Evolutionary conservation across 1,139 yeast genomes (phyloP).

Genomic region (Spathaspora sp.): DNA sequence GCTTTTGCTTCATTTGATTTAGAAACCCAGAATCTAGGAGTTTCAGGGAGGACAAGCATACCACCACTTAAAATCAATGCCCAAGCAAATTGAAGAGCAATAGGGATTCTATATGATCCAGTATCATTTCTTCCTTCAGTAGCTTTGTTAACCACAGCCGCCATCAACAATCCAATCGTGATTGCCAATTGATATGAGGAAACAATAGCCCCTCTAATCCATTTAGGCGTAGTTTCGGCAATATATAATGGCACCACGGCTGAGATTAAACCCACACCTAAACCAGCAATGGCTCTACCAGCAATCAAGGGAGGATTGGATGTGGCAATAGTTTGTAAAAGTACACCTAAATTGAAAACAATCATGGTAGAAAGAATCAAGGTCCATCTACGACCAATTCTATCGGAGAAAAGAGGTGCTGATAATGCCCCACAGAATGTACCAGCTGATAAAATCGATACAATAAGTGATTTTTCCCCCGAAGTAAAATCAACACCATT

Average conservation of each 20-base stretch:
- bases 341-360: conserved; percentile 59
- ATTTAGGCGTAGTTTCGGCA: conserved; percentile 67
- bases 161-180: conserved; percentile 60
- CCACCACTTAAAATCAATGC: conserved; percentile 48
- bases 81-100: conserved; percentile 52
- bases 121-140: conserved; percentile 49
- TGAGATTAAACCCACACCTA: conserved; percentile 65
- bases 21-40: conserved; percentile 70
- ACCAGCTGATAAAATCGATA: conserved; percentile 69
- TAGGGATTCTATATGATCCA: conserved; percentile 65
- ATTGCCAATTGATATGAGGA: conserved; percentile 69
- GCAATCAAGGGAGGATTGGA: conserved; percentile 35
- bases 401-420: conserved; percentile 58
- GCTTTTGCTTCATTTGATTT: conserved; percentile 58
- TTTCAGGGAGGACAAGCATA: conserved; percentile 67
- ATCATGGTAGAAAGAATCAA: conserved; percentile 51
- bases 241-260: conserved; percentile 65
- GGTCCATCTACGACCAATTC: conserved; percentile 58
- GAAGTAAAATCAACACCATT: conserved; percentile 41
- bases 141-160: conserved; percentile 63
- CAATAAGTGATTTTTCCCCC: conserved; percentile 61
- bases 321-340: conserved; percentile 58
- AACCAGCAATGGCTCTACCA: conserved; percentile 66
- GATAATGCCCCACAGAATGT: conserved; percentile 65
- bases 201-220: conserved; percentile 68